Evolutionary conservation across 2,329 filamentous ascomycete species (phyloP), one percentile per base, ranked within the genome.

Genomic region (Tothia fuscella): DNA sequence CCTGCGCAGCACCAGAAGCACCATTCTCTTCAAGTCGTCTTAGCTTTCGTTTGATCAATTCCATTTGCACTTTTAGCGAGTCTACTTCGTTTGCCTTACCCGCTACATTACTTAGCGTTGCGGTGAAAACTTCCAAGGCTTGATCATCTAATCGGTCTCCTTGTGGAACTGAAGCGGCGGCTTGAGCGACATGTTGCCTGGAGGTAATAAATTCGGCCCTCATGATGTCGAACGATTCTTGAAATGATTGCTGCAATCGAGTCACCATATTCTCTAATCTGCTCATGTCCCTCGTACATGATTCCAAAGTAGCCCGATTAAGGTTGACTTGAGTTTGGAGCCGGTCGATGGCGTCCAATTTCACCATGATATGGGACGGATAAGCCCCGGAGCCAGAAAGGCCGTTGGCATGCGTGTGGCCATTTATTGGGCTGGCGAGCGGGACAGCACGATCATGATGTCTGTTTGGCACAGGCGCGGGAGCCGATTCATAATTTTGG

Each of bases 281-380:
- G 12, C 13, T 19, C 21, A 46, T 39, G 31, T 57, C 56, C 7
- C 58, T 51, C 25, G 49, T 53, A 22, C 60, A 57, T 22, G 53
- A 51, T 25, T 52, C 52, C 17, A 62, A 48, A 2, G 55, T 55
- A 5, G 44, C 56, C 36, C 64, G 64, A 49, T 68, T 67, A 47
- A 63, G 61, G 9, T 64, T 62, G 21, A 67, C 61, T 47, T 70
- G 66, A n/a, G 62, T 62, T 48, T 70, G 66, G 31, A 70, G 50
- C 12, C 65, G 62, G 30, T 61, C 52, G 47, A 68, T 57, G 36
- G 62, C 62, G 45, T 64, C 62, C 14, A 61, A 52, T 16, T 54
- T 46, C 17, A 60, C 53, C 9, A 58, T 53, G 16, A 43, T 31
- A 12, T 38, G 20, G 14, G 34, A 43, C n/a, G 39, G 31, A 30